Evolutionary conservation across 2,329 filamentous ascomycete species (phyloP).

Genomic region (Xylaria digitata): DNA sequence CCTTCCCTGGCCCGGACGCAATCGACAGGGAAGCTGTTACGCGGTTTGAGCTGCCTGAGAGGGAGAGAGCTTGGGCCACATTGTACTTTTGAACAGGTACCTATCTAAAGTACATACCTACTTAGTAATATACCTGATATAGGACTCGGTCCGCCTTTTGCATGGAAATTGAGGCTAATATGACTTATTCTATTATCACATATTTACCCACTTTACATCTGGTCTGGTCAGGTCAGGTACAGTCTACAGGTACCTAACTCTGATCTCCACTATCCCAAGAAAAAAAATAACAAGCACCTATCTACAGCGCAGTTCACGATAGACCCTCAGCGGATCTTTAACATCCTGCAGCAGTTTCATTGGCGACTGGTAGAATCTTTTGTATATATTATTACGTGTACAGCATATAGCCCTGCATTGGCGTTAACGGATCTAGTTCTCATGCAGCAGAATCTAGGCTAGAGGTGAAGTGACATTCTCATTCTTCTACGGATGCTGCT

Average conservation of each 20-base stretch:
- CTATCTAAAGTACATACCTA: background rate
- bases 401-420: constrained; percentile 22
- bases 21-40: constrained; percentile 41
- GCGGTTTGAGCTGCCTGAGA: constrained; percentile 44
- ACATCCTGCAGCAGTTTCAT: constrained; percentile 11
- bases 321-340: constrained; percentile 20
- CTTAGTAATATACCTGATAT: background rate
- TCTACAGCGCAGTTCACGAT: constrained; percentile 24
- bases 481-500: constrained; percentile 2
- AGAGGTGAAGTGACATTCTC: constrained; percentile 24
- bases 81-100: constrained; percentile 2
- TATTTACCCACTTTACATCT: background rate
- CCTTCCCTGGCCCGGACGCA: constrained; percentile 29
- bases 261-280: constrained; percentile 20
- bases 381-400: constrained; percentile 11
- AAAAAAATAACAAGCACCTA: constrained; percentile 23
- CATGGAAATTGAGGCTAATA: background rate
- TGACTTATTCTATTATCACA: background rate
- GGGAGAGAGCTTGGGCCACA: constrained; percentile 43
- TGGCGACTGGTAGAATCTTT: background rate
- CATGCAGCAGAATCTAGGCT: constrained; percentile 26
- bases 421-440: constrained; percentile 20
- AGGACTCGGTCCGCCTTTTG: background rate
- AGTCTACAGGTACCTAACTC: background rate
- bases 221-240: too few species aligned